These are phyloP conservation scores for Xylariaceae sp. DNA, from an alignment of 2,329 filamentous ascomycete species.

Conservation along the genomic window DNA sequence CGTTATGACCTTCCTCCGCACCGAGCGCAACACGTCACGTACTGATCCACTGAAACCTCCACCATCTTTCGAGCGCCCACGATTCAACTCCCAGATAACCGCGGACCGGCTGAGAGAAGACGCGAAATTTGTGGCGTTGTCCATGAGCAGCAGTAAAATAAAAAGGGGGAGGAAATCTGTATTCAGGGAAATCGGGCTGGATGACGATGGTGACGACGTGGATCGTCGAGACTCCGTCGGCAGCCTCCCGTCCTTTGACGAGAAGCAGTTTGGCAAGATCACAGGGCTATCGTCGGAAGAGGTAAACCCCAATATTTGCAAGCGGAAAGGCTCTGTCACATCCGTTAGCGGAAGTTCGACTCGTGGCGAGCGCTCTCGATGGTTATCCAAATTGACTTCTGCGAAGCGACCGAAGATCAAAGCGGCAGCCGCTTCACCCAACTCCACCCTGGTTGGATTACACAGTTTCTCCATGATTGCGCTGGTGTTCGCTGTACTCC, in stretches of 20 bases:
- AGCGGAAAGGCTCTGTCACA: slow-evolving; percentile 24
- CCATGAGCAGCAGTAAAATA: slow-evolving; percentile 40
- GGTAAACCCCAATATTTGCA: slow-evolving; percentile 26
- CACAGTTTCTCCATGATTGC: slow-evolving; percentile 46
- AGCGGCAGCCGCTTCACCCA: slow-evolving; percentile 41
- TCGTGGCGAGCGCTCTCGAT: slow-evolving; percentile 26
- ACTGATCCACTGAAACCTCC: slow-evolving; percentile 17
- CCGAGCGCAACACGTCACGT: slow-evolving; percentile 17
- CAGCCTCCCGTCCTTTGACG: slow-evolving; percentile 23
- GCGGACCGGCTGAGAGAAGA: slow-evolving; percentile 50
- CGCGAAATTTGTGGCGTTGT: slow-evolving; percentile 37
- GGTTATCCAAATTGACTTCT: slow-evolving; percentile 42
- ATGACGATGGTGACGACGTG: slow-evolving; percentile 27
- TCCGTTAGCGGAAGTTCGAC: slow-evolving; percentile 16
- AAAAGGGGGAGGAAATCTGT: slow-evolving; percentile 48
- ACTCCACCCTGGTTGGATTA: slow-evolving; percentile 38
- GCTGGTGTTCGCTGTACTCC: slow-evolving; percentile 47
- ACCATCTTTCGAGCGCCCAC: slow-evolving; percentile 34
- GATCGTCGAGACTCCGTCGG: slow-evolving; percentile 21
- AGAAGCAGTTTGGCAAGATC: slow-evolving; percentile 31
- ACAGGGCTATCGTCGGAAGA: slow-evolving; percentile 25
- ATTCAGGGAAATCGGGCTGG: slow-evolving; percentile 49
- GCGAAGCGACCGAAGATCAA: slow-evolving; percentile 40
- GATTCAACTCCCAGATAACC: slow-evolving; percentile 48
- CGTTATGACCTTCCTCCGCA: slow-evolving; percentile 23